phyloP scores from a whole-genome alignment of 2,329 filamentous ascomycete species.

The Alternaria consortialis region DNA sequence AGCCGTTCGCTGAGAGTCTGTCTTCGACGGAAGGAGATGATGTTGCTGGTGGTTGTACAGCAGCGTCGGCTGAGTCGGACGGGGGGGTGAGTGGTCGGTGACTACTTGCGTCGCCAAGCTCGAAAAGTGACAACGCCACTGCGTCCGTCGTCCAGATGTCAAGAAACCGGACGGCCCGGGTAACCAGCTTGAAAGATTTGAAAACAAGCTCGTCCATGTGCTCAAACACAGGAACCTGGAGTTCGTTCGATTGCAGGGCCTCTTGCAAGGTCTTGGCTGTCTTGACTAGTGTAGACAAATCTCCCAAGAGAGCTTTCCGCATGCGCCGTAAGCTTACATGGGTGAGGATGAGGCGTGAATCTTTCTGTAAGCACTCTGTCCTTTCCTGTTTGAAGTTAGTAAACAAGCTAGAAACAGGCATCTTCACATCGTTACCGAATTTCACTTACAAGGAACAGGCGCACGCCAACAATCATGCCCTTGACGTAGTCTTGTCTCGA shows the following conservation, averaged over 20 bases:
- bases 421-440: not conserved
- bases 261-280: conserved; percentile 86
- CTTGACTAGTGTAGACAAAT: conserved; percentile 89
- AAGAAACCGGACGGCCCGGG: conserved; percentile 85
- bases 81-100: conserved; percentile 52
- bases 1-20: conserved; percentile 58
- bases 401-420: not conserved
- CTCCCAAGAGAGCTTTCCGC: conserved; percentile 86
- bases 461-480: conserved; percentile 90
- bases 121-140: conserved; percentile 59
- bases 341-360: conserved; percentile 76
- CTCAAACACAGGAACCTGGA: conserved; percentile 66
- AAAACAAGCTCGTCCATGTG: conserved; percentile 92
- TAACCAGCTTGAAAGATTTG: conserved; percentile 94
- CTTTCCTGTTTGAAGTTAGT: conserved; percentile 70
- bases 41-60: conserved; percentile 40
- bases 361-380: conserved; percentile 85
- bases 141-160: conserved; percentile 76
- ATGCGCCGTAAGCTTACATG: conserved; percentile 80
- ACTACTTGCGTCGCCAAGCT: conserved; percentile 42
- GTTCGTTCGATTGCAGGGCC: conserved; percentile 59
- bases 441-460: conserved; percentile 79
- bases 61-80: conserved; percentile 45
- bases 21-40: conserved; percentile 36
- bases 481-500: conserved; percentile 93